phyloP scores from a whole-genome alignment of 805 yeast species.

The Cyberlindnera galapagoensis region DNA sequence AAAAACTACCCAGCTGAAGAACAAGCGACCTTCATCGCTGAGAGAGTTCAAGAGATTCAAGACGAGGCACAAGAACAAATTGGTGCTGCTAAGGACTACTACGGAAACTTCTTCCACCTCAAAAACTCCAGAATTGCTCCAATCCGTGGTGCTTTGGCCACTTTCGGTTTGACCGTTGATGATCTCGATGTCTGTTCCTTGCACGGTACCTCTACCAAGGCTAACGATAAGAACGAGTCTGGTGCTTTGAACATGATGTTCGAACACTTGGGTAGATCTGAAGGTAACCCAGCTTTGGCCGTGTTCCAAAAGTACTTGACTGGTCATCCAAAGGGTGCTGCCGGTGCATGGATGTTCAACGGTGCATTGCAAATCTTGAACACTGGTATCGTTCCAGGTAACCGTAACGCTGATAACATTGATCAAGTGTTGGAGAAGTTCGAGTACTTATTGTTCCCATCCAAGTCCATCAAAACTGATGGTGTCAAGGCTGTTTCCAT shows the following conservation, averaged over 20 bases:
- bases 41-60: conserved; percentile 81
- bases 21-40: conserved; percentile 58
- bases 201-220: conserved; percentile 99
- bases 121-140: conserved; percentile 94
- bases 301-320: conserved; percentile 98
- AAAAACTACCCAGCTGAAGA: conserved; percentile 41
- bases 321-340: conserved; percentile 99
- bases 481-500: conserved; percentile 96
- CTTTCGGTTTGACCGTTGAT: conserved; percentile 88
- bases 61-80: conserved; percentile 82
- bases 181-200: conserved; percentile 95
- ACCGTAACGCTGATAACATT: conserved; percentile 96
- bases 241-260: conserved; percentile 89
- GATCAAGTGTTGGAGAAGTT: conserved; percentile 77
- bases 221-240: conserved; percentile 97
- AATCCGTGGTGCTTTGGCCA: conserved; percentile 92
- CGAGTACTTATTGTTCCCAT: conserved; percentile 89
- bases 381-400: conserved; percentile 95
- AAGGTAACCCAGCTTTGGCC: conserved; percentile 97
- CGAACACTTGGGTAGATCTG: conserved; percentile 90
- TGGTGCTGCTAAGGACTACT: conserved; percentile 81
- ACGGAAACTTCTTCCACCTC: conserved; percentile 93
- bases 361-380: conserved; percentile 93
- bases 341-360: conserved; percentile 99
- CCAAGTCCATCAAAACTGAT: conserved; percentile 87